Evolutionary conservation across 257 asterid species (phyloP).

Genomic region (Osmanthus fragrans): DNA sequence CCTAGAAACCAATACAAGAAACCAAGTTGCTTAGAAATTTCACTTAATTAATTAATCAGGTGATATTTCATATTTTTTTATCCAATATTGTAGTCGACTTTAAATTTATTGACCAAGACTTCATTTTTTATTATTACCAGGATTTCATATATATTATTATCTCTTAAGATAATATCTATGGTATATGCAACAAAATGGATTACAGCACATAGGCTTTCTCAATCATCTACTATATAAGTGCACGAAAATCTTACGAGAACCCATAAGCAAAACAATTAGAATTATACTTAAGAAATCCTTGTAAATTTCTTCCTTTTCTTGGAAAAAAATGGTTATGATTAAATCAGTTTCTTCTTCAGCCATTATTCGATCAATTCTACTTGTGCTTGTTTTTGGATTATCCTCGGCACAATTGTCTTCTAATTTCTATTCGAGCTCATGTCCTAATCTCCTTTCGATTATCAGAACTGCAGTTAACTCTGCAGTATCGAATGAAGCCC

Average conservation of each 20-base stretch:
- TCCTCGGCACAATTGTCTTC: conserved; percentile 52
- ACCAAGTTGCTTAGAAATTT: neutral
- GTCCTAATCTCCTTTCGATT: conserved; percentile 49
- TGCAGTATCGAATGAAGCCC: conserved; percentile 44
- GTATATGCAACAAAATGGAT: neutral
- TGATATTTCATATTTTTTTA: no score
- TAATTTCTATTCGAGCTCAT: conserved; percentile 50
- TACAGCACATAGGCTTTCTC: neutral
- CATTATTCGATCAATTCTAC: conserved; percentile 19
- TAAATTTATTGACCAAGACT: no score
- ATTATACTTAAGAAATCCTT: neutral
- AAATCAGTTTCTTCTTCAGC: neutral
- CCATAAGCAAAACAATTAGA: neutral
- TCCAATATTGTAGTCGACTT: no score
- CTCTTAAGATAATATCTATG: no score
- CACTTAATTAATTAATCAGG: neutral
- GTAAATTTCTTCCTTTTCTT: neutral
- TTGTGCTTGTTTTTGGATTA: conserved; percentile 36
- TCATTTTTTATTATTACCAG: no score
- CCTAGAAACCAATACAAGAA: neutral
- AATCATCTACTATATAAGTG: conserved; percentile 46
- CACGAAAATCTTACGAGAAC: conserved; percentile 21
- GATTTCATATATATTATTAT: no score
- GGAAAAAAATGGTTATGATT: conserved; percentile 19
- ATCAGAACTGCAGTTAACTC: conserved; percentile 43